Percentiles rank a stretch among this genome's conserved stretches.
Conservation (phyloP, 805 yeast species). For the Saccharomycopsis microspora region DNA sequence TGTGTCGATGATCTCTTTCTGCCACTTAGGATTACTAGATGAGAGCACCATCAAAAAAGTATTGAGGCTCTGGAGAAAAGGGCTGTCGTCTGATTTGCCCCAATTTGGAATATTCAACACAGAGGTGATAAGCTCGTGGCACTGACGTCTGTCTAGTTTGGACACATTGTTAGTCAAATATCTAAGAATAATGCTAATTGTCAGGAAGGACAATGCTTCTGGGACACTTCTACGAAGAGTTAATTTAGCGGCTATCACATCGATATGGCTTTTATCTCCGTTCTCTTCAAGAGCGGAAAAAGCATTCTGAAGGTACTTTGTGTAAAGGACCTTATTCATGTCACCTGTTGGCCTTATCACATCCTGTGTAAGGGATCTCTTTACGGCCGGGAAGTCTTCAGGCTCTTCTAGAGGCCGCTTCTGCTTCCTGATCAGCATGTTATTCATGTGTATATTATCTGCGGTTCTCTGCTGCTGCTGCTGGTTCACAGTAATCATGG, state of each 20-base stretch:
- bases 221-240: slow-evolving; percentile 37
- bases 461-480: not conserved
- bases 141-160: slow-evolving; percentile 38
- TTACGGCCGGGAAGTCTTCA: not conserved
- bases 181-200: slow-evolving; percentile 44
- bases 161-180: slow-evolving; percentile 54
- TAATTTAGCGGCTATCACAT: slow-evolving; percentile 49
- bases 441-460: not conserved
- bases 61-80: slow-evolving; percentile 29
- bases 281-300: slow-evolving; percentile 49
- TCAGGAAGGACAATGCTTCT: slow-evolving; percentile 42
- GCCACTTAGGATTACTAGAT: slow-evolving; percentile 82
- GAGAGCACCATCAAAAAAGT: slow-evolving; percentile 70
- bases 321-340: not conserved
- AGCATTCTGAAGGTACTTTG: slow-evolving; percentile 49
- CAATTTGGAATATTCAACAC: slow-evolving; percentile 51
- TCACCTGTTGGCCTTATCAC: not conserved
- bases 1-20: slow-evolving; percentile 66
- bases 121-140: slow-evolving; percentile 44
- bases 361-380: not conserved
- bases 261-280: slow-evolving; percentile 41
- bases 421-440: not conserved
- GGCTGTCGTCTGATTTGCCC: slow-evolving; percentile 33
- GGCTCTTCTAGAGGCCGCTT: not conserved
- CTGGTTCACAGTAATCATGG: not conserved